Base-by-base conservation (phyloP, 495 filamentous ascomycete species). In the Jackrogersella minutella region DNA sequence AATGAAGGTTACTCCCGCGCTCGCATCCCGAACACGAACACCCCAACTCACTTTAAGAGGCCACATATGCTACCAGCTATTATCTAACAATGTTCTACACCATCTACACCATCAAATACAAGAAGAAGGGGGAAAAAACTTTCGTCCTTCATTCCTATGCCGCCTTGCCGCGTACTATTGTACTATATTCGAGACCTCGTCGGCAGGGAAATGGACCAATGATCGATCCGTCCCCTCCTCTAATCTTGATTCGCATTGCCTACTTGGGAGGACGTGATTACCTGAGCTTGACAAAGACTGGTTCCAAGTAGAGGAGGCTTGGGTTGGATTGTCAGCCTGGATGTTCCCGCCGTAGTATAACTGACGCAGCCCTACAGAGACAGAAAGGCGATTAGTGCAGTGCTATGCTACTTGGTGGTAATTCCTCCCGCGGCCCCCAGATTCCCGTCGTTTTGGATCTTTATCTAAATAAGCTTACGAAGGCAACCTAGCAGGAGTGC, bases 351-450 rank as follows among this genome's bases (percentile, higher is more conserved):
- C 51, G 61, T 65, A 52, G 68, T 70, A 62, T 66, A 67, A 51
- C 62, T 70, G 64, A 72, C 69, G 70, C 72, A 74, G 72, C 72
- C 72, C 70, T 74, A 74, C 69, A 68, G 69, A 69, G 46, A 26
- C 5, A 46, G 21, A 46, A 60, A 60, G 60, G 54, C 61, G 49
- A 69, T 61, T 31, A 44, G n/a, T 28, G 26, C 22, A 21, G 41
- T 24, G 41, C 21, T 21, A n/a, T 19, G 19, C 26, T 46, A 21
- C 19, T 59, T 63, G 54, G 65, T 68, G 41, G 65, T 68, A 68
- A 58, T 68, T 60, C 65, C 65, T 59, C 59, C 65, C 65, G 55
- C 30, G 39, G 58, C 58, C 65, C 65, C 54, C 58, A 50, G 21
- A 13, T 41, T 54, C 49, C 63, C 65, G 53, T 63, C 52, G 44